Percentiles rank a stretch among this genome's conserved stretches.
These are phyloP conservation scores for Sugiyamaella japonica DNA, from an alignment of 1,139 yeast genomes.

Conservation along the genomic window DNA sequence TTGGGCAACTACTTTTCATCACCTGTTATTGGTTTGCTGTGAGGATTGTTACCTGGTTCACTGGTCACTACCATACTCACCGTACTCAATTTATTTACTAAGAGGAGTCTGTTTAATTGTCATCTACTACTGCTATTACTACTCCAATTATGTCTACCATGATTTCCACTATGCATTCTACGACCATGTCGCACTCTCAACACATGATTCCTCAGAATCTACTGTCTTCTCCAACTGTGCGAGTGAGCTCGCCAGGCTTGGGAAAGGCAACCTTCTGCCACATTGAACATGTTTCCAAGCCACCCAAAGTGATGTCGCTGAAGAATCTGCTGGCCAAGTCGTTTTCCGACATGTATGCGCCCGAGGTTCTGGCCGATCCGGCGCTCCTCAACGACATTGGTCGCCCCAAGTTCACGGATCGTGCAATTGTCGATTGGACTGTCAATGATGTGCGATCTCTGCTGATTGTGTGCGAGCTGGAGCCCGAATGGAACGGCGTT, in stretches of 20 bases:
- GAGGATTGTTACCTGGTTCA: too few species aligned
- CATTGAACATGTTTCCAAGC: slow-evolving; percentile 9
- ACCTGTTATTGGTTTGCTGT: too few species aligned
- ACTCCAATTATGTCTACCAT: neutral
- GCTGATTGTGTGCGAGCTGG: slow-evolving; percentile 50
- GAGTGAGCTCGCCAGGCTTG: slow-evolving; percentile 8
- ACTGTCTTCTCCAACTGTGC: slow-evolving; percentile 6
- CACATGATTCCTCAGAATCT: slow-evolving; percentile 2
- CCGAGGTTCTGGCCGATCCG: slow-evolving; percentile 46
- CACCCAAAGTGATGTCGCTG: slow-evolving; percentile 3
- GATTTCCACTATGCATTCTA: neutral
- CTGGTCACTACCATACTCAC: too few species aligned
- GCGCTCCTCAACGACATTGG: slow-evolving; percentile 48
- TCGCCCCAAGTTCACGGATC: slow-evolving; percentile 59
- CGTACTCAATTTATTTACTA: too few species aligned
- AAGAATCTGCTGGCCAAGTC: slow-evolving; percentile 44
- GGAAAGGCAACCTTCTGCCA: slow-evolving; percentile 12
- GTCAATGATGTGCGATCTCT: slow-evolving; percentile 63
- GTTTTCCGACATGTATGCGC: slow-evolving; percentile 56
- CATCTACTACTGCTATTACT: too few species aligned
- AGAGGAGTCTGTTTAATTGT: too few species aligned
- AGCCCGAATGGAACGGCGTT: slow-evolving; percentile 54
- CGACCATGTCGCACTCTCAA: slow-evolving; percentile 5
- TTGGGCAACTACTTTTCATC: too few species aligned
- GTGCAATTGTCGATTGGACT: slow-evolving; percentile 64